Evolutionary conservation across 1,284 basidiomycete species (phyloP), one percentile per base, ranked within the genome.

Genomic region (Pyrrhoderma lamaoense): DNA sequence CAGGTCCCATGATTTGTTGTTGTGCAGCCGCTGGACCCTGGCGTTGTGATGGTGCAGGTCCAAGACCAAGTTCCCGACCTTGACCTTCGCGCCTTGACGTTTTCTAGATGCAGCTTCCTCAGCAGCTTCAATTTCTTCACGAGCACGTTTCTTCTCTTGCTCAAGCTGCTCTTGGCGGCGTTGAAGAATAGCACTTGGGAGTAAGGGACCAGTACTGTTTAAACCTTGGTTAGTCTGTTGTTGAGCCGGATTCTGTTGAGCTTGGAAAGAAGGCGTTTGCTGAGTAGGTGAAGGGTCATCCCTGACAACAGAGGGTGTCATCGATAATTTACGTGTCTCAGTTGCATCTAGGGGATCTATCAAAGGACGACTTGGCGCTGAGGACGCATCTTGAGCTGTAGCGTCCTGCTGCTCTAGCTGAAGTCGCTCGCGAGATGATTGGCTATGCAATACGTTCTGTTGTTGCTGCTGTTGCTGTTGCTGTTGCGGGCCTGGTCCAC

Each of bases 251-350:
- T 31, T 31, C 27, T 31, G 27, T 9, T 19, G 58, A 35, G 5
- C 7, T n/a, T 40, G 38, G 14, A 14, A 14, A 5, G 5, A 14
- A 13, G 39, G 37, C 16, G 37, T 23, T 16, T 79, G 79, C 9
- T 81, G 77, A 9, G 82, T 85, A 36, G 93, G 80, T 1, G 76
- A 69, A 1, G 89, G 89, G 3, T 69, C 65, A 16, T 79, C 79
- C 8, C 81, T 77, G 11, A 82, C 85, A 36, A 93, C 81, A 1
- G 76, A 70, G 1, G 90, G 90, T 0, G 89, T 93, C 46, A 78
- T 82, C 1, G 82, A 83, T 52, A 91, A 71, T 58, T 88, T 83
- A 51, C 76, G 74, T 2, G 88, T 89, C 59, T 85, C 88, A 1
- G 70, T 77, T 2, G 64, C 73, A 47, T 80, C 73, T 0, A 73